A percentile compares a stretch with the other conserved stretches of the same genome.
These are phyloP conservation scores for Cupressus sempervirens DNA, from an alignment of 75 land plant species.

Conservation along the genomic window DNA sequence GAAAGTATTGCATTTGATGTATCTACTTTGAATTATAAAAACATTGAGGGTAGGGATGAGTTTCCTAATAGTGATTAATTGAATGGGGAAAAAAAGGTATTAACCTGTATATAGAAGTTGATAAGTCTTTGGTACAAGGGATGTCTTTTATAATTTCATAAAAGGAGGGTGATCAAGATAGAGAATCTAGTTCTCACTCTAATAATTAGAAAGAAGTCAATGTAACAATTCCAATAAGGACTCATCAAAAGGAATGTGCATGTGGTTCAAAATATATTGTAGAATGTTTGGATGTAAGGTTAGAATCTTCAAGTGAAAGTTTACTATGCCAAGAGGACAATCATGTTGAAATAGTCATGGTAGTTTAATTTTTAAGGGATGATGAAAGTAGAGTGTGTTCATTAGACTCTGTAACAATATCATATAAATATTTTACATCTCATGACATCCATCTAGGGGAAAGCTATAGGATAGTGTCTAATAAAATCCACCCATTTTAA, in stretches of 20 bases:
- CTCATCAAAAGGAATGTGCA: background rate
- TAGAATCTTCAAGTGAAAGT: too few species aligned
- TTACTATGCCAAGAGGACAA: too few species aligned
- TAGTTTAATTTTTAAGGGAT: background rate
- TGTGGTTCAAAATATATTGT: too few species aligned
- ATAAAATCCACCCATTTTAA: background rate
- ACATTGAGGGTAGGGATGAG: background rate
- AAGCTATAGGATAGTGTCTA: background rate
- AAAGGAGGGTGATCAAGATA: background rate
- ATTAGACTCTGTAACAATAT: background rate
- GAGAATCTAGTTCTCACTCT: background rate
- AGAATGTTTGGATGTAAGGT: too few species aligned
- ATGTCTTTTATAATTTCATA: too few species aligned
- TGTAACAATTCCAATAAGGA: background rate
- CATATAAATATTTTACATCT: background rate
- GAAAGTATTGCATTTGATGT: background rate
- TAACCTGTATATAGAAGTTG: background rate
- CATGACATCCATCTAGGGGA: background rate
- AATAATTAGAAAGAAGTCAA: background rate
- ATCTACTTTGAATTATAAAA: background rate
- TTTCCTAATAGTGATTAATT: background rate
- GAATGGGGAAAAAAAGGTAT: too few species aligned
- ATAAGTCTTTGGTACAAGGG: background rate
- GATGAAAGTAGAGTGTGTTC: background rate
- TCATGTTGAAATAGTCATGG: background rate